phyloP scores from a whole-genome alignment of 1,284 basidiomycete species.

The Retiboletus flavoniger region DNA sequence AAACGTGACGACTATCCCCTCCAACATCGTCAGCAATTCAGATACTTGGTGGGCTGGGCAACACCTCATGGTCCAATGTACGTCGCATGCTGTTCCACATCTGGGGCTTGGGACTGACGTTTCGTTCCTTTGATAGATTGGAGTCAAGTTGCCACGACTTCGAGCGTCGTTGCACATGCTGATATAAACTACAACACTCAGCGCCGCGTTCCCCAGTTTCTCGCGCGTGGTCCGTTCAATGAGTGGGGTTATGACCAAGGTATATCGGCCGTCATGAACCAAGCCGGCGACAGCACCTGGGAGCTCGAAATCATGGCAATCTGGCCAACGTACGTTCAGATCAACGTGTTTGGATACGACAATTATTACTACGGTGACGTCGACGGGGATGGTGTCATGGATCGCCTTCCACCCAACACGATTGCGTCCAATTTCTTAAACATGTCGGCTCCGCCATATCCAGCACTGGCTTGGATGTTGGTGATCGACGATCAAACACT shows the following conservation, averaged over 20 bases:
- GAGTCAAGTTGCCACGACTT: slow-evolving; percentile 62
- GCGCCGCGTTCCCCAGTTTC: slow-evolving; percentile 81
- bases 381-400: slow-evolving; percentile 83
- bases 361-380: slow-evolving; percentile 89
- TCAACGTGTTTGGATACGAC: slow-evolving; percentile 87
- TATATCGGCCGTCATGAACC: slow-evolving; percentile 63
- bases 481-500: slow-evolving; percentile 74
- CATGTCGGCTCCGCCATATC: slow-evolving; percentile 78
- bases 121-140: slow-evolving; percentile 62
- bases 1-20: slow-evolving; percentile 63
- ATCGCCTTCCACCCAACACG: slow-evolving; percentile 86
- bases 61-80: slow-evolving; percentile 86
- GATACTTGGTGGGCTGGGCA: slow-evolving; percentile 78
- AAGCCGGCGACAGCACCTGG: slow-evolving; percentile 65
- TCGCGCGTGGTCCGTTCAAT: slow-evolving; percentile 87
- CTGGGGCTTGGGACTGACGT: background rate
- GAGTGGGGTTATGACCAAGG: slow-evolving; percentile 88
- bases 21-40: slow-evolving; percentile 50
- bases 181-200: slow-evolving; percentile 61
- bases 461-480: slow-evolving; percentile 83
- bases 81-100: slow-evolving; percentile 28
- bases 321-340: slow-evolving; percentile 85
- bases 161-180: slow-evolving; percentile 71
- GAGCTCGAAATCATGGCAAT: slow-evolving; percentile 80
- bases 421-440: slow-evolving; percentile 85